Evolutionary conservation across 139 green algal species (phyloP), one percentile per base, ranked within the genome.

Genomic region (Axilococcus clingmanii): DNA sequence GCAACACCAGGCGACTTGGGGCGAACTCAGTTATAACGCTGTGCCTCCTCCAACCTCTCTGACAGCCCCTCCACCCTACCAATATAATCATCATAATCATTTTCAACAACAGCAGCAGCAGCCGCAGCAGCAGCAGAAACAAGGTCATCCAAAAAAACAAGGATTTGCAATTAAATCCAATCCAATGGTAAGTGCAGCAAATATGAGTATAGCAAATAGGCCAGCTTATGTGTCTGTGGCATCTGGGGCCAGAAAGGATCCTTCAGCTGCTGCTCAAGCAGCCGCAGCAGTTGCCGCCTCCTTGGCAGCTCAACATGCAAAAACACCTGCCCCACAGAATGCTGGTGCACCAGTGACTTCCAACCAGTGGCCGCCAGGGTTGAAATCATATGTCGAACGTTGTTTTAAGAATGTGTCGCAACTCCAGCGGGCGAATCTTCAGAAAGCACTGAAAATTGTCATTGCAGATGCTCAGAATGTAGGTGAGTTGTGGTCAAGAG

Each of bases 401-500:
- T 52, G 60, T 1, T 79, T 79, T 37, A 61, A 48, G 3, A 25
- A 24, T 5, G 29, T 22, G 12, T 24, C 50, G n/a, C 5, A 33
- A 17, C 53, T 57, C 33, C 42, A 55, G 19, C 43, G 59, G n/a
- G 20, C 55, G n/a, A 57, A 61, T 32, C 65, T 72, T 30, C 51
- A 67, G 34, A 22, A 47, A 27, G 55, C 55, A 4, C 33, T 77
- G 29, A 63, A 59, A 22, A 30, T 31, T 19, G 22, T 74, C 28
- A 78, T 77, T 32, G 27, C 23, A 1, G 52, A 68, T 16, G 59
- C 66, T 4, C 55, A 60, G 24, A 45, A 32, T 33, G 37, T 44
- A 50, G 67, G 66, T 23, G 63, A 76, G 59, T 31, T 76, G 29
- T 82, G 65, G 66, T 76, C 67, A 7, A 47, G 59, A 2, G 44